These are phyloP conservation scores for Pythium phragmiticola DNA, from an alignment of 352 stramenopile genomes.

Conservation along the genomic window DNA sequence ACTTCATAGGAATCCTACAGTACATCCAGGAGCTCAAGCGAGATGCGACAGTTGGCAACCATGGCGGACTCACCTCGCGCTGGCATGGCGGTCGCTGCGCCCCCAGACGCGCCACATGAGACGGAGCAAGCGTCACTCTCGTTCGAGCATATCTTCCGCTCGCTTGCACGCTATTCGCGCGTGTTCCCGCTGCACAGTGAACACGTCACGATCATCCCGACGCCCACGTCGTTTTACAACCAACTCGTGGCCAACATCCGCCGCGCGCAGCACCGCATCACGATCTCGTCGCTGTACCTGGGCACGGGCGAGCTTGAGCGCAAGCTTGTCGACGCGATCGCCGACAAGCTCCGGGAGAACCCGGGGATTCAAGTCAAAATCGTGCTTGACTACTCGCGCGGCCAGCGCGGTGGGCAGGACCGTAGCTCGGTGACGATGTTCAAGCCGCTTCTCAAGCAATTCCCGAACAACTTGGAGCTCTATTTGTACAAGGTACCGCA, in stretches of 20 bases:
- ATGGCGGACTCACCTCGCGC: neutral
- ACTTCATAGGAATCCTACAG: too few relatives aligned
- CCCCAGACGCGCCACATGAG: neutral
- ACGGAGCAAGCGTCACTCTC: conserved; percentile 1
- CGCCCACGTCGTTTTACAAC: conserved; percentile 61
- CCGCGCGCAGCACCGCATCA: conserved; percentile 43
- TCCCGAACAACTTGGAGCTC: conserved; percentile 52
- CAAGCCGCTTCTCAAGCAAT: conserved; percentile 41
- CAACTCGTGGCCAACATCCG: conserved; percentile 60
- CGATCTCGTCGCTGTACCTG: conserved; percentile 72
- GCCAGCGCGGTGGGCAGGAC: conserved; percentile 44
- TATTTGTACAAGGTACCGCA: conserved; percentile 75
- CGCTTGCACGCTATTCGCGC: conserved; percentile 46
- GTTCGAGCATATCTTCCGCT: conserved; percentile 51
- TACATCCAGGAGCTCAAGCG: too few relatives aligned
- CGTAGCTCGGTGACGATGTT: conserved; percentile 67
- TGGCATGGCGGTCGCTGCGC: neutral
- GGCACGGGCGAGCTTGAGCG: conserved; percentile 59
- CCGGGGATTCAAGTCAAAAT: conserved; percentile 55
- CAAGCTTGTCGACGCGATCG: conserved; percentile 45
- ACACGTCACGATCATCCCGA: conserved; percentile 49
- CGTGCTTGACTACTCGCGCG: conserved; percentile 71
- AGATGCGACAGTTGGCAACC: neutral
- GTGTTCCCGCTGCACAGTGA: conserved; percentile 60
- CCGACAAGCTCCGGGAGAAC: conserved; percentile 34